Percentiles rank a stretch among this genome's conserved stretches.
Evolutionary conservation across 345 rosid species (phyloP).

Genomic region (Cardamine resedifolia): DNA sequence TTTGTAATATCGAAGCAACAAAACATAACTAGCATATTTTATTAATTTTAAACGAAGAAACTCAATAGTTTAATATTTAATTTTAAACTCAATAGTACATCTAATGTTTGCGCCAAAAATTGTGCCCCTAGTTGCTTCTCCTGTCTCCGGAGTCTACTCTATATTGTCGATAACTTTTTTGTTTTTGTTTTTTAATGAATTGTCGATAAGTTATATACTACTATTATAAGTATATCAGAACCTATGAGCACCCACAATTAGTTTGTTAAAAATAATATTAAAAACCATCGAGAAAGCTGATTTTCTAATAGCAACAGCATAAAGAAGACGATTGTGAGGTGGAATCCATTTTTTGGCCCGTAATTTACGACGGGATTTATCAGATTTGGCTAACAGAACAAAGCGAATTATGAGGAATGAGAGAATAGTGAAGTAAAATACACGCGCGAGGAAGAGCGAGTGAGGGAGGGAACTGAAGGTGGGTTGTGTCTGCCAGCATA

Average conservation of each 20-base stretch:
- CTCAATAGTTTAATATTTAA: conserved; percentile 6
- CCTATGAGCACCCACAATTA: background rate
- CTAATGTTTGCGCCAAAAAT: background rate
- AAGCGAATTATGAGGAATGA: conserved; percentile 7
- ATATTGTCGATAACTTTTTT: conserved; percentile 21
- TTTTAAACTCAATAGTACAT: too few relatives aligned
- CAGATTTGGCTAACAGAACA: conserved; percentile 2
- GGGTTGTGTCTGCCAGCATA: conserved; percentile 36
- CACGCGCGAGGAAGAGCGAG: conserved; percentile 20
- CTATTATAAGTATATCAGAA: background rate
- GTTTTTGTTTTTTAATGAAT: too few relatives aligned
- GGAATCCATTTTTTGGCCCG: conserved; percentile 30
- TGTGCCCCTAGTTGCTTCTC: conserved; percentile 31
- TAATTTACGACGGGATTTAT: conserved; percentile 23
- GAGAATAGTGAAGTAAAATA: background rate
- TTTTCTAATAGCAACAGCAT: background rate
- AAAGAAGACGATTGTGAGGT: background rate
- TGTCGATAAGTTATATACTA: background rate
- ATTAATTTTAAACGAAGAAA: background rate
- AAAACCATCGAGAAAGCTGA: background rate
- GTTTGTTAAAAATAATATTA: background rate
- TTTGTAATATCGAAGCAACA: conserved; percentile 3
- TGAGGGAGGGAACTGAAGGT: conserved; percentile 7
- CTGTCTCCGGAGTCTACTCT: conserved; percentile 39
- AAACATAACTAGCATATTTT: background rate